These are phyloP conservation scores for Solanum gracilifrons DNA, from an alignment of 257 asterid species.

Conservation along the genomic window DNA sequence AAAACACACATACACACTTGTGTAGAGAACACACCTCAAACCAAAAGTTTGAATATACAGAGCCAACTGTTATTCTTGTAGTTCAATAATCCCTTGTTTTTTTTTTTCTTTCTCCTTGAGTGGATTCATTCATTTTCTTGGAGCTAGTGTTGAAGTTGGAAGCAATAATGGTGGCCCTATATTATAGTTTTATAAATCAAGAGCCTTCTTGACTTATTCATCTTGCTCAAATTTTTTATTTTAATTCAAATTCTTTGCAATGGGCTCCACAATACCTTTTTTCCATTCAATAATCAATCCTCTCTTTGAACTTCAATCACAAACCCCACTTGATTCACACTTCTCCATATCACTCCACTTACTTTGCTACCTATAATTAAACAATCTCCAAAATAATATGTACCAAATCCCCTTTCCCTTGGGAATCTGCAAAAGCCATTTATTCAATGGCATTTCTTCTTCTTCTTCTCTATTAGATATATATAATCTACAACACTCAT, in stretches of 20 bases:
- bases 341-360: slow-evolving; percentile 41
- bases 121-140: neutral
- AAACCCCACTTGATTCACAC: slow-evolving; percentile 17
- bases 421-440: slow-evolving; percentile 81
- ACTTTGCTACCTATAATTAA: slow-evolving; percentile 5
- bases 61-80: neutral
- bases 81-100: neutral
- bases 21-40: neutral
- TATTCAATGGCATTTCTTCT: slow-evolving; percentile 24
- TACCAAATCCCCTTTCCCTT: slow-evolving; percentile 57
- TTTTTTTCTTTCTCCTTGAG: neutral
- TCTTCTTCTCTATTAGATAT: slow-evolving; percentile 8
- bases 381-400: slow-evolving; percentile 27
- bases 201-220: slow-evolving; percentile 13
- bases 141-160: neutral
- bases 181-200: neutral
- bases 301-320: slow-evolving; percentile 38
- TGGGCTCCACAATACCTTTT: slow-evolving; percentile 33
- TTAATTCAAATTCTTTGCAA: neutral
- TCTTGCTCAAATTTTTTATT: slow-evolving; percentile 17
- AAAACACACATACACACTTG: slow-evolving; percentile 53
- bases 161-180: slow-evolving; percentile 17
- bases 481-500: slow-evolving; percentile 47
- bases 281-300: slow-evolving; percentile 34
- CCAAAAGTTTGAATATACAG: neutral